Evolutionary conservation across 305 asterid genomes (phyloP).

Genomic region (Rubia tinctorum): DNA sequence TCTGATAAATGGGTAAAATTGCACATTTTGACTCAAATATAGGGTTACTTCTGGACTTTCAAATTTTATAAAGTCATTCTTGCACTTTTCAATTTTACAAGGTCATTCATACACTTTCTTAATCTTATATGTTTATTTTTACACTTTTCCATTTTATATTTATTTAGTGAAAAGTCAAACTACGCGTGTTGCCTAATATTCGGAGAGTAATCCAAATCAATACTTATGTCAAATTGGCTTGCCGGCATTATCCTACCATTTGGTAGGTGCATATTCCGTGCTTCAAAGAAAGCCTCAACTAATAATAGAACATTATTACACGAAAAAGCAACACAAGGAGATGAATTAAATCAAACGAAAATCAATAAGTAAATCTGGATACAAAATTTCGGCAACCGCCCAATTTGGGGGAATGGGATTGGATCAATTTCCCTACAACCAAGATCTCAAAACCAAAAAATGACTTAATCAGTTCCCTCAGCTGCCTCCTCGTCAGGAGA

Average conservation of each 20-base stretch:
- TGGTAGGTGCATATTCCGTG: background rate
- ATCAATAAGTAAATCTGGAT: background rate
- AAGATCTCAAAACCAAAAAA: constrained; percentile 8
- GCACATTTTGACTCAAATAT: no score
- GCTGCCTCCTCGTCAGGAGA: background rate
- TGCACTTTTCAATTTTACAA: no score
- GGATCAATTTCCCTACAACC: background rate
- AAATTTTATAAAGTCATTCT: no score
- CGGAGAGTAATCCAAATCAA: no score
- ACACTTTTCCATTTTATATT: no score
- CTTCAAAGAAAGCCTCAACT: background rate
- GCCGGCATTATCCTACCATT: background rate
- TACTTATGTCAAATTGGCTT: no score
- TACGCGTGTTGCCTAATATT: background rate
- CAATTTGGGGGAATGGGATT: background rate
- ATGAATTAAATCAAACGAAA: background rate
- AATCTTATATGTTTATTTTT: no score
- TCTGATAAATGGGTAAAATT: no score
- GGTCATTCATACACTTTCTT: no score
- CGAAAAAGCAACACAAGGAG: background rate
- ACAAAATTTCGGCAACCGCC: background rate
- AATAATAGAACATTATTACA: no score
- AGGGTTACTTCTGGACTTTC: no score
- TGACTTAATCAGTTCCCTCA: background rate
- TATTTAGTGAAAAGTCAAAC: background rate